phyloP scores from a whole-genome alignment of 2,329 filamentous ascomycete genomes.

The Ophiostoma triangulosporum region DNA sequence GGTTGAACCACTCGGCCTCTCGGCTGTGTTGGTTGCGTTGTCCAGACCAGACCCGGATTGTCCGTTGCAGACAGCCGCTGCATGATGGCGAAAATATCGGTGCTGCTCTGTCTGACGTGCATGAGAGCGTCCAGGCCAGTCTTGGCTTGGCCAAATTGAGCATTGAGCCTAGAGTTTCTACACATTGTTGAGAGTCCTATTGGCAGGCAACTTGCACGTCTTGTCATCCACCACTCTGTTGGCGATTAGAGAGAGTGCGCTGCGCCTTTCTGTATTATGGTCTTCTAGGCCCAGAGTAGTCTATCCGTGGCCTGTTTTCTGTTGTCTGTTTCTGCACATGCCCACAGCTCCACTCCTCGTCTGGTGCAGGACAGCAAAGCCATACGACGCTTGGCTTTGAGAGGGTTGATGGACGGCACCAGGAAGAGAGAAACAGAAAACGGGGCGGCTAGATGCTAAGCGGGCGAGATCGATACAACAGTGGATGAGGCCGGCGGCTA shows the following conservation, averaged over 20 bases:
- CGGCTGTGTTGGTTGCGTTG: background rate
- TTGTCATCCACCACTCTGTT: background rate
- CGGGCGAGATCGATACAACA: background rate
- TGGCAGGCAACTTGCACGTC: background rate
- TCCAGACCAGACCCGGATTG: background rate
- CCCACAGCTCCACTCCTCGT: constrained; percentile 5
- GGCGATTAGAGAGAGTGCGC: too few species aligned
- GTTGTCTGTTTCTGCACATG: background rate
- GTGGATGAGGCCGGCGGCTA: background rate
- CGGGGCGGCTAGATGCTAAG: too few species aligned
- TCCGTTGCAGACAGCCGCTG: constrained; percentile 1
- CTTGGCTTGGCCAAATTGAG: background rate
- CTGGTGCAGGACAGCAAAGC: background rate
- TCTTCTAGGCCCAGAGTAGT: background rate
- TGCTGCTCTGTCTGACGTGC: background rate
- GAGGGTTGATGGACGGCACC: too few species aligned
- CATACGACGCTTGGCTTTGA: background rate
- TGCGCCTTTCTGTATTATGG: too few species aligned
- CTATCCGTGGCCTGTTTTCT: constrained; percentile 2
- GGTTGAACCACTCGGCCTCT: background rate
- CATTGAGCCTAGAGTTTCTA: background rate
- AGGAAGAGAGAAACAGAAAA: too few species aligned
- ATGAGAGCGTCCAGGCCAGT: background rate
- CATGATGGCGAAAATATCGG: background rate
- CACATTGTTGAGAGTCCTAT: background rate